Base-by-base conservation (phyloP, 352 stramenopile species). In the Phytophthora gonapodyides region DNA sequence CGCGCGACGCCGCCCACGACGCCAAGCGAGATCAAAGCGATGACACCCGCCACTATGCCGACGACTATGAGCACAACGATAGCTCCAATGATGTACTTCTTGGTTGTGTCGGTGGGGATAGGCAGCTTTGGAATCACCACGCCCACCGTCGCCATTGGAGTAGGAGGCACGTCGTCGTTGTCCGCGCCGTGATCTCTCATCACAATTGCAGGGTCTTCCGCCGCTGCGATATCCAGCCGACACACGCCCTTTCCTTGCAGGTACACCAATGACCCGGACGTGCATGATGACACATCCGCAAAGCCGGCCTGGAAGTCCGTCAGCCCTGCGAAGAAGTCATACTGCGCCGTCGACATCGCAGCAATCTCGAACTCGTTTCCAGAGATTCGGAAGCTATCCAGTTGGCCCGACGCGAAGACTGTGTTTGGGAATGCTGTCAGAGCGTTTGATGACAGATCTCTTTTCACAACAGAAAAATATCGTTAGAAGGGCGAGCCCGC, bases 251-350 rank as follows among this genome's bases (percentile, higher is more conserved):
- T 69, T 38, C 80, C 80, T 51, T 87, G 84, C 17, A 89, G 57
- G n/a, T 71, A 83, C 35, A 89, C 80, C 27, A 89, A 58, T 1
- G 71, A 71, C 10, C 75, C 75, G 43, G 61, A 52, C 13, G 66
- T 50, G 40, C 80, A 89, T 1, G 69, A 70, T 40, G 74, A 75
- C 15, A 87, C 70, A 37, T 83, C 67, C 5, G 74, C 78, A 47
- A 89, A 88, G 41, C 74, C 71, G 19, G 77, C 75, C 12, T 74
- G 48, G 33, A 89, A 85, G 16, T 87, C 75, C 9, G 63, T 66
- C 8, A 89, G 67, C 6, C 80, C 78, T 0, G 80, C 80, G 59
- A 84, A 89, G 47, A 88, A 89, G 52, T 89, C 80, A 51, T 85
- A 89, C 65, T 89, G 73, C 15, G 67, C 69, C 5, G 65, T 51